Evolutionary conservation across 2,329 filamentous ascomycete genomes (phyloP).

Genomic region (Cercospora nicotianae): DNA sequence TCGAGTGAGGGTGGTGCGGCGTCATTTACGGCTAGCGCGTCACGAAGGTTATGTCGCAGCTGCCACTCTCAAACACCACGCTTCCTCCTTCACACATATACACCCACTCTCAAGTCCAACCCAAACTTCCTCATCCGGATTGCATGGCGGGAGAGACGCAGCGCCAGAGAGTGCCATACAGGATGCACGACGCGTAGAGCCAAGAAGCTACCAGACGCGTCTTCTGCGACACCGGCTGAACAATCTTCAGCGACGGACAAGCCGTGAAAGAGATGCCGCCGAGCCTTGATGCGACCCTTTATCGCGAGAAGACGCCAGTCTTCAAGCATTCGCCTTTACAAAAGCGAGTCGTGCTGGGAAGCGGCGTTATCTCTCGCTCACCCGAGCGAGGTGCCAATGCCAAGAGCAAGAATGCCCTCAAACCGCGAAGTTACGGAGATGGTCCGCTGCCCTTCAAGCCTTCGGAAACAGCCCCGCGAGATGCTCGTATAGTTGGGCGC

Average conservation of each 20-base stretch:
- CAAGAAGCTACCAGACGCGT: not conserved
- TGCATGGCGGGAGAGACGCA: not conserved
- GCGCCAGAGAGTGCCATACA: not conserved
- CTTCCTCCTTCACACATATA: not conserved
- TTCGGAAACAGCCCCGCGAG: conserved; percentile 31
- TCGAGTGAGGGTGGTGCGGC: not conserved
- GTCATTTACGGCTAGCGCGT: conserved; percentile 2
- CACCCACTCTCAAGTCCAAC: not conserved
- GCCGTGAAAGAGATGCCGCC: conserved; percentile 6
- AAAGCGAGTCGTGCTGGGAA: conserved; percentile 4
- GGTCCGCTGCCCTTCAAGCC: conserved; percentile 30
- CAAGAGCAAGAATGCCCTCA: conserved; percentile 2
- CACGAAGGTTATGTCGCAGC: not conserved
- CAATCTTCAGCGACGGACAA: not conserved
- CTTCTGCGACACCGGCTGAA: not conserved
- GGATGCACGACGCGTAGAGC: not conserved
- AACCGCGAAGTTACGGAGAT: conserved; percentile 21
- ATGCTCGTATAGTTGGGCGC: conserved; percentile 34
- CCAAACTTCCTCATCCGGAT: not conserved
- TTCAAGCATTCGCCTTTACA: not conserved
- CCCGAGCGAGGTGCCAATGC: conserved; percentile 5
- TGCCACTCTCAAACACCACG: not conserved
- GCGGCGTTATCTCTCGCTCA: conserved; percentile 4
- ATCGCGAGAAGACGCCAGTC: not conserved
- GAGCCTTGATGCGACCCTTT: conserved; percentile 1